phyloP scores from a whole-genome alignment of 805 yeast genomes.

The Barnettozyma populi region DNA sequence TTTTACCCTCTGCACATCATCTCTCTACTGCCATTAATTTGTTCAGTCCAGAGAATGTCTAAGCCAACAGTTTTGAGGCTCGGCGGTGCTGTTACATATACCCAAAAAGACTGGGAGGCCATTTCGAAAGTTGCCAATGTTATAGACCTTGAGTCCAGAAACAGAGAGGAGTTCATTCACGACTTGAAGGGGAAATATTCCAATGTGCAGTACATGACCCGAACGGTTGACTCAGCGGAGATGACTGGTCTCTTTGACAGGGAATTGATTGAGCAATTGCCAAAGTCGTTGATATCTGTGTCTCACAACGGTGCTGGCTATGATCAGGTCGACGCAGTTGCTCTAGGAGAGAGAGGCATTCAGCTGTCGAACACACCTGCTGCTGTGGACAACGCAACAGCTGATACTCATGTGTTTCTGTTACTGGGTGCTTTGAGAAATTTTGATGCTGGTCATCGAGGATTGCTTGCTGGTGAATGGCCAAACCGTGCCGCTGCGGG shows the following conservation, averaged over 20 bases:
- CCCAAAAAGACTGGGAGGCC: constrained; percentile 62
- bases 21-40: too few species aligned
- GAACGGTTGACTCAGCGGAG: constrained; percentile 48
- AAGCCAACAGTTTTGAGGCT: constrained; percentile 62
- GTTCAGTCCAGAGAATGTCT: constrained; percentile 4
- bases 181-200: constrained; percentile 30
- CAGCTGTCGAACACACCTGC: constrained; percentile 66
- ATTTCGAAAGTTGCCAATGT: constrained; percentile 41
- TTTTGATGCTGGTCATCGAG: constrained; percentile 54
- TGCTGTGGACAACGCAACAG: constrained; percentile 66
- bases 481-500: constrained; percentile 44
- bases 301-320: constrained; percentile 73
- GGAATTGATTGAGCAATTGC: constrained; percentile 52
- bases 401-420: constrained; percentile 62
- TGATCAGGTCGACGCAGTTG: constrained; percentile 60
- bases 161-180: constrained; percentile 31
- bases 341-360: constrained; percentile 45
- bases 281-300: constrained; percentile 45
- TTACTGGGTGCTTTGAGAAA: constrained; percentile 61
- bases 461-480: constrained; percentile 60
- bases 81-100: constrained; percentile 50
- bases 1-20: background rate
- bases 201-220: constrained; percentile 32
- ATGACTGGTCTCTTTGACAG: constrained; percentile 62
- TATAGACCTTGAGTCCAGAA: constrained; percentile 35